Conservation (phyloP, 2,329 filamentous ascomycete species). For the Hymenoscyphus repandus region DNA sequence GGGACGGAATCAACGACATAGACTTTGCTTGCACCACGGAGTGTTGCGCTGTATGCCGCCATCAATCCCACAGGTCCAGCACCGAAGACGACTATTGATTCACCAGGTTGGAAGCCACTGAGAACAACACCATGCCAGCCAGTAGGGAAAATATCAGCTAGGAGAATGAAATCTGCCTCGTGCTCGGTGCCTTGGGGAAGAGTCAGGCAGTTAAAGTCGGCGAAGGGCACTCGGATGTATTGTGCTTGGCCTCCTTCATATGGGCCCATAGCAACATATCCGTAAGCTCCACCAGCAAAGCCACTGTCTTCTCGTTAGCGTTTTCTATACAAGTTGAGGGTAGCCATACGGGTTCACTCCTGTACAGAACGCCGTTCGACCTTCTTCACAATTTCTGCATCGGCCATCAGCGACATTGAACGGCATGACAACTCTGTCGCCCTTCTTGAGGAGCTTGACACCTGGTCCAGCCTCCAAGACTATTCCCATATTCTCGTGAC, state of each 20-base stretch:
- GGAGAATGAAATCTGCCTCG: conserved; percentile 53
- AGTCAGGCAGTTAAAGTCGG: conserved; percentile 61
- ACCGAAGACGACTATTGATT: conserved; percentile 60
- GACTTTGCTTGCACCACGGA: conserved; percentile 56
- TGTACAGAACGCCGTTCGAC: conserved; percentile 73
- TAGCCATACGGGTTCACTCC: conserved; percentile 49
- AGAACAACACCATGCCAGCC: conserved; percentile 54
- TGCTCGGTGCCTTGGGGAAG: conserved; percentile 61
- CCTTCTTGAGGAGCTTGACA: conserved; percentile 64
- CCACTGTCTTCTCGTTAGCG: conserved; percentile 30
- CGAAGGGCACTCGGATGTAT: conserved; percentile 59
- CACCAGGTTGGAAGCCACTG: conserved; percentile 54
- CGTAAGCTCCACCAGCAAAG: conserved; percentile 55
- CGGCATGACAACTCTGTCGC: conserved; percentile 75
- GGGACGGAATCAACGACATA: conserved; percentile 59
- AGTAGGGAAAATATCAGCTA: conserved; percentile 45
- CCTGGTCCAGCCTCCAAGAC: conserved; percentile 62
- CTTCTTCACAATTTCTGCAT: conserved; percentile 81
- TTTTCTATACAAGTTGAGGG: conserved; percentile 56
- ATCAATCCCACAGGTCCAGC: conserved; percentile 61
- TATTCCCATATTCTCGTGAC: conserved; percentile 81
- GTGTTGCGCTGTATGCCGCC: conserved; percentile 57
- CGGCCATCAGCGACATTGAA: conserved; percentile 76
- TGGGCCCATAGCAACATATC: conserved; percentile 57
- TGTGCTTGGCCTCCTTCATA: conserved; percentile 67